These are phyloP conservation scores for Pythium periplocum DNA, from an alignment of 352 stramenopile genomes.

Conservation along the genomic window DNA sequence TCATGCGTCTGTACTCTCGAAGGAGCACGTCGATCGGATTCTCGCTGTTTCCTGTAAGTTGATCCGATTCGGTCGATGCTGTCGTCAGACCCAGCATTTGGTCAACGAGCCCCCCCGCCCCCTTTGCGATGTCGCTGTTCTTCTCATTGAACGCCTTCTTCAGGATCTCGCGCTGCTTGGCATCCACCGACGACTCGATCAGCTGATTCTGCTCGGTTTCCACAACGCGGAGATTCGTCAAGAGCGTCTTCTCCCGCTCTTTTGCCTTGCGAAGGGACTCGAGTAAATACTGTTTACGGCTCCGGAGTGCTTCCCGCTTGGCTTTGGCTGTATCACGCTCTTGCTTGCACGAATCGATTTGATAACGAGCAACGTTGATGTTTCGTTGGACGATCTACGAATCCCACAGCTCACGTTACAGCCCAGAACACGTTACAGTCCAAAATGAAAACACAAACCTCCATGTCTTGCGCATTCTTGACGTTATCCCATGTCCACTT, in stretches of 20 bases:
- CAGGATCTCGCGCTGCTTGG: constrained; percentile 31
- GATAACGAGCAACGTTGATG: constrained; percentile 22
- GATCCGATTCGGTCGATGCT: background rate
- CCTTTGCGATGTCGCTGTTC: constrained; percentile 8
- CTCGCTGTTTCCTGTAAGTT: background rate
- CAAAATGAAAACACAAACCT: constrained; percentile 8
- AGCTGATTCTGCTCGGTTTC: constrained; percentile 20
- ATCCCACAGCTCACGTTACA: no score
- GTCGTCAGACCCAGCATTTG: constrained; percentile 7
- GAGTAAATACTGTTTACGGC: constrained; percentile 15
- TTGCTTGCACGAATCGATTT: constrained; percentile 26
- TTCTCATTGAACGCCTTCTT: constrained; percentile 20
- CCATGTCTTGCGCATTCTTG: constrained; percentile 31
- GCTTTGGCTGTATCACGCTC: constrained; percentile 28
- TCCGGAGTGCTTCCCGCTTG: constrained; percentile 14
- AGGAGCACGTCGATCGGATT: constrained; percentile 33
- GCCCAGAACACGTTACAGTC: no score
- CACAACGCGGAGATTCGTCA: constrained; percentile 21
- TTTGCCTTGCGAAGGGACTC: constrained; percentile 20
- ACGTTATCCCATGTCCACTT: constrained; percentile 34
- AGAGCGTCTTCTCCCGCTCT: constrained; percentile 18
- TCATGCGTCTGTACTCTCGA: constrained; percentile 28
- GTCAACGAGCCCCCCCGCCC: background rate
- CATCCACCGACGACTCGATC: background rate
- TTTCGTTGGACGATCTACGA: constrained; percentile 26